Evolutionary conservation across 345 rosid species (phyloP).

Genomic region (Garcia nutans): DNA sequence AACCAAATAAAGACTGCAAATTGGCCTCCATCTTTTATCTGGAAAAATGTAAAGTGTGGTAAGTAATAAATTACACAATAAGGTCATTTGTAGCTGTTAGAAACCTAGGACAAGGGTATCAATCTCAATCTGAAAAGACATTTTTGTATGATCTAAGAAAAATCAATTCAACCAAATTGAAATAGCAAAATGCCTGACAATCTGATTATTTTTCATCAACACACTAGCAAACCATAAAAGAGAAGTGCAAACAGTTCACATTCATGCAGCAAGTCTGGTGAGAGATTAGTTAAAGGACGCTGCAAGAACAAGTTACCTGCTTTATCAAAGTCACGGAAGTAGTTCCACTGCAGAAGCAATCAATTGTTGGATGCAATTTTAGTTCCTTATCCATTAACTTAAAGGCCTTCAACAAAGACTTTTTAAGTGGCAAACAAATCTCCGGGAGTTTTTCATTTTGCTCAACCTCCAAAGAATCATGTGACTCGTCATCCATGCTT

Average conservation of each 20-base stretch:
- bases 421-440: slow-evolving; percentile 58
- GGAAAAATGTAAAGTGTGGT: neutral
- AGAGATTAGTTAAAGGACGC: neutral
- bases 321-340: slow-evolving; percentile 89
- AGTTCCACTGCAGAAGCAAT: slow-evolving; percentile 97
- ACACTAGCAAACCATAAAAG: neutral
- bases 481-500: slow-evolving; percentile 68
- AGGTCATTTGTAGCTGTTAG: neutral
- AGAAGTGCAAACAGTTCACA: neutral
- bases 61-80: neutral
- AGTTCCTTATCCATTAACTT: slow-evolving; percentile 82
- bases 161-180: neutral
- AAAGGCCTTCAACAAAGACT: slow-evolving; percentile 68
- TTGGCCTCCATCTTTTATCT: neutral
- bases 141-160: neutral
- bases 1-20: neutral
- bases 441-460: slow-evolving; percentile 57
- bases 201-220: neutral
- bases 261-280: neutral
- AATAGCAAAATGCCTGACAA: neutral
- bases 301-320: slow-evolving; percentile 51
- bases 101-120: neutral
- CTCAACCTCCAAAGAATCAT: slow-evolving; percentile 47
- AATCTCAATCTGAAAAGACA: neutral
- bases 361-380: slow-evolving; percentile 78